These are phyloP conservation scores for Magnolia changhungtana DNA, from an alignment of 164 flowering plant genomes.

Conservation along the genomic window DNA sequence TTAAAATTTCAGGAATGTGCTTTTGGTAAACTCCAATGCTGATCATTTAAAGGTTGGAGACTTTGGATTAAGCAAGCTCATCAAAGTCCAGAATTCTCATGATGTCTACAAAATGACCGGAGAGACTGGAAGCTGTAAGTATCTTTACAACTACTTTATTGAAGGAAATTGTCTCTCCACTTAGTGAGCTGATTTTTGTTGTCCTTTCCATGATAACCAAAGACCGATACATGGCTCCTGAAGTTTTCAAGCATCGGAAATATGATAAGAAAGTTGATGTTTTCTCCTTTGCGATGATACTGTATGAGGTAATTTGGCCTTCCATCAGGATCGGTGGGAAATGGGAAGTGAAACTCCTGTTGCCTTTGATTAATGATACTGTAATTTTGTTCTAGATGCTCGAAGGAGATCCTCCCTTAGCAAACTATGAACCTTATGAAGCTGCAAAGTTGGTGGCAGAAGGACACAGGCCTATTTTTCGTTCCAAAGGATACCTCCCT, in stretches of 20 bases:
- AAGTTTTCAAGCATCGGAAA: constrained; percentile 94
- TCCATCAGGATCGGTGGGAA: not conserved
- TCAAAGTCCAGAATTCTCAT: constrained; percentile 86
- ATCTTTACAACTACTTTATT: not conserved
- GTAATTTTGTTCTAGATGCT: constrained; percentile 60
- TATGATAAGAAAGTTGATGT: constrained; percentile 99
- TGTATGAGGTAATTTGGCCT: constrained; percentile 73
- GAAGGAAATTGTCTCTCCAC: not conserved
- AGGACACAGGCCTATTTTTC: constrained; percentile 80
- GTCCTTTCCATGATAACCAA: constrained; percentile 13
- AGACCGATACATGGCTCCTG: constrained; percentile 99
- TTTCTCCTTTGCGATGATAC: constrained; percentile 96
- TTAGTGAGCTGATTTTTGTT: constrained; percentile 7
- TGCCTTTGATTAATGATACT: not conserved
- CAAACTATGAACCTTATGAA: constrained; percentile 92
- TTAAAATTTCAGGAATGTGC: constrained; percentile 74
- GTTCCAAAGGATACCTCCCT: constrained; percentile 56
- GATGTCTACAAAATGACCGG: constrained; percentile 99
- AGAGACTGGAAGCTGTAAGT: constrained; percentile 99
- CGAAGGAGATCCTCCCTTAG: constrained; percentile 89
- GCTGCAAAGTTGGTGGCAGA: constrained; percentile 91
- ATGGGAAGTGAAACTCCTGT: not conserved
- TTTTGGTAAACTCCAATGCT: constrained; percentile 88
- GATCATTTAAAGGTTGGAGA: constrained; percentile 99
- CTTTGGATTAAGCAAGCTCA: constrained; percentile 97